Evolutionary conservation across 805 yeast species (phyloP).

Genomic region (Yamadazyma olivae): DNA sequence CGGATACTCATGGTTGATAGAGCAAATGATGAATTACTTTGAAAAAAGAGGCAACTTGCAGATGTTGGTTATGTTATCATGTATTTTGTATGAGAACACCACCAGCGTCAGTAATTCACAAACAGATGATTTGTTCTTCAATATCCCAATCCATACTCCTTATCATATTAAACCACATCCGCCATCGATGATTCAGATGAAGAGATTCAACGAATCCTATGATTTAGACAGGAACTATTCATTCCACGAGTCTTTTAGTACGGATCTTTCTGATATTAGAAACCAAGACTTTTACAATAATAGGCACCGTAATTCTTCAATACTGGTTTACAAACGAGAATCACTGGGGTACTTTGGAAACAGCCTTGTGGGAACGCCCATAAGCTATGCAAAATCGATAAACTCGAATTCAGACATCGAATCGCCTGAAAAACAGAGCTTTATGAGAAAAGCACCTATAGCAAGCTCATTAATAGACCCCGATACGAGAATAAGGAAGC

Average conservation of each 20-base stretch:
- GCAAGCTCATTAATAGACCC: slow-evolving; percentile 2
- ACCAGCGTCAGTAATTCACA: slow-evolving; percentile 16
- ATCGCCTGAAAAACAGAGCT: slow-evolving; percentile 9
- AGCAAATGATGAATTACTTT: slow-evolving; percentile 59
- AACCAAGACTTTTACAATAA: background rate
- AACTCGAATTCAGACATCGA: slow-evolving; percentile 12
- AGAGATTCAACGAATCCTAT: slow-evolving; percentile 1
- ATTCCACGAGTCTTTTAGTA: slow-evolving; percentile 6
- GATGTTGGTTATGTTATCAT: slow-evolving; percentile 86
- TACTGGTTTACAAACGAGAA: slow-evolving; percentile 5
- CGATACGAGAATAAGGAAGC: too few species aligned
- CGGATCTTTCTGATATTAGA: slow-evolving; percentile 7
- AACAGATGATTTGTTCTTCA: slow-evolving; percentile 17
- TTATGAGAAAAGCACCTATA: slow-evolving; percentile 3
- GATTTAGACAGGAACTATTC: slow-evolving; percentile 4
- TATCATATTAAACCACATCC: slow-evolving; percentile 20
- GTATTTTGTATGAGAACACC: slow-evolving; percentile 55
- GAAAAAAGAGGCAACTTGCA: slow-evolving; percentile 68
- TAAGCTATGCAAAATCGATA: slow-evolving; percentile 16
- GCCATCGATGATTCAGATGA: slow-evolving; percentile 16
- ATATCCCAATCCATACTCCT: slow-evolving; percentile 48
- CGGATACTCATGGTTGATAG: slow-evolving; percentile 66
- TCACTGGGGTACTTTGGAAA: background rate
- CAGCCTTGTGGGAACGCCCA: background rate
- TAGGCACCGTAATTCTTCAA: slow-evolving; percentile 7